Evolutionary conservation across 257 asterid species (phyloP), one percentile per base, ranked within the genome.

Genomic region (Rhazya stricta): DNA sequence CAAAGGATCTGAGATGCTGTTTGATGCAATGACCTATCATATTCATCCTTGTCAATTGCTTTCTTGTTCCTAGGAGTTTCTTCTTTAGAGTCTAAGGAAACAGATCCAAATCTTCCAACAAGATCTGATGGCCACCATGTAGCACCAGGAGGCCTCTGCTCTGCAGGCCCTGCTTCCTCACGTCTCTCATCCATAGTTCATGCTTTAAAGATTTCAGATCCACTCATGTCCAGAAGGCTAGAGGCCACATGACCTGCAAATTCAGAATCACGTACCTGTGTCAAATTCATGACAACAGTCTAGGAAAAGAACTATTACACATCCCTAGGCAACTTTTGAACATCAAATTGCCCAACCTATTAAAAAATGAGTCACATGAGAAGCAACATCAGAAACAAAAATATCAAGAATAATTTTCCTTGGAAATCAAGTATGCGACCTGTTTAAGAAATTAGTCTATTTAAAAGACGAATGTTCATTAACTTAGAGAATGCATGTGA

Each of bases 1-100:
- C 99, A 95, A 57, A 95, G 89, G 74, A 86, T 85, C 85, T 89
- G 94, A 48, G 99, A 95, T 71, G 99, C 97, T 53, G 84, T 83
- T 80, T 82, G 83, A 77, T 70, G 79, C 43, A 86, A 81, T 50
- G 83, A 82, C 27, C 85, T 86, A 50, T 72, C 89, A 70, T 77
- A 80, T 72, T 79, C 88, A 79, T 84, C 89, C 70, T 81, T 84
- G 74, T 77, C 78, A 51, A 39, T 77, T 42, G 82, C 75, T 79
- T 83, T 89, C 77, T 86, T 86, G 67, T 77, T 76, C 84, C 83
- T 87, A 45, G 54, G 19, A 75, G 51, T 77, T 51, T 85, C 89
- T 75, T 84, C 88, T 75, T 79, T 84, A 30, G 91, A 76, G 53
- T 81, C 90, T 83, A 94, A 76, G 73, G 96, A 87, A 81, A 91